Conservation (phyloP, 805 yeast genomes). For the Yarrowia phangngaensis region DNA sequence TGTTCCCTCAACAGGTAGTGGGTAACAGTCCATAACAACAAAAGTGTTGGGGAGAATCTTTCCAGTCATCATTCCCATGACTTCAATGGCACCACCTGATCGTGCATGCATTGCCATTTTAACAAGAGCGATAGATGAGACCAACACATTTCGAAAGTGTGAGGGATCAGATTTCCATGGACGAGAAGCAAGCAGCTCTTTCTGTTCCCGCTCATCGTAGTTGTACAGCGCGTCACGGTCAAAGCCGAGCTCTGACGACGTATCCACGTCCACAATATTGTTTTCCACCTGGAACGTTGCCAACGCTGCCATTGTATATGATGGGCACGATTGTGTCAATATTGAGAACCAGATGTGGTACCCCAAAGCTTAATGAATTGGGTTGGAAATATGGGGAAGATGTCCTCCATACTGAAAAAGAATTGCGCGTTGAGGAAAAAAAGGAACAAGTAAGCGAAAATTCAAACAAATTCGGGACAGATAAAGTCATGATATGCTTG, state of each 20-base stretch:
- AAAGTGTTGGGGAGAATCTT: constrained; percentile 51
- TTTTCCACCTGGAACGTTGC: constrained; percentile 36
- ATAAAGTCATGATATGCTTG: not conserved
- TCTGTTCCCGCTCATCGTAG: constrained; percentile 37
- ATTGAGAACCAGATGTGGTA: not conserved
- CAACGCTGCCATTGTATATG: constrained; percentile 17
- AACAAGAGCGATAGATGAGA: constrained; percentile 68
- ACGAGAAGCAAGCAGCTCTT: constrained; percentile 30
- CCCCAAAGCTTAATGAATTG: not conserved
- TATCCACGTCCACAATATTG: constrained; percentile 31
- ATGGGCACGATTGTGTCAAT: not conserved
- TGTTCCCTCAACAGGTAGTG: constrained; percentile 92
- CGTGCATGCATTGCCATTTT: constrained; percentile 79
- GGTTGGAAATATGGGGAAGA: not conserved
- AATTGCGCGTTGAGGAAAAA: not conserved
- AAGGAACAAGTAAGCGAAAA: not conserved
- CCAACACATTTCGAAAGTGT: constrained; percentile 57
- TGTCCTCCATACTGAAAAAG: not conserved
- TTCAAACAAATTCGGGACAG: not conserved
- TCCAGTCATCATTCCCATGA: constrained; percentile 95
- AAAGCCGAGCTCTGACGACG: constrained; percentile 1
- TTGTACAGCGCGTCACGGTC: constrained; percentile 33
- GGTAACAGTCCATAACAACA: constrained; percentile 70
- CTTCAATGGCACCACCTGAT: constrained; percentile 80
- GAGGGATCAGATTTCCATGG: constrained; percentile 50